Conservation (phyloP, 1,139 yeast genomes). For the Taphrina confusa region DNA sequence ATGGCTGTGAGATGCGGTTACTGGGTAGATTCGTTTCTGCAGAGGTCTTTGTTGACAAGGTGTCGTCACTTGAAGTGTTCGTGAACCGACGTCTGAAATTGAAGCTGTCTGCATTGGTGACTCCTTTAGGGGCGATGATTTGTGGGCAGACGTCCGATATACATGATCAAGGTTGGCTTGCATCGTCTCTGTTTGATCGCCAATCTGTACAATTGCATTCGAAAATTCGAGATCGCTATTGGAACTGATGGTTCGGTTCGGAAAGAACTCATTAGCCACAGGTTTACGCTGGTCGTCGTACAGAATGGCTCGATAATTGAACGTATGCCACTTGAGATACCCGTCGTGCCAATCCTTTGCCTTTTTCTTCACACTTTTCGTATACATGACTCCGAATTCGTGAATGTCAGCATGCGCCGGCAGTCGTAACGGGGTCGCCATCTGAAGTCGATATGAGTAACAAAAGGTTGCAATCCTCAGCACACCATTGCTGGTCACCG, state of each 20-base stretch:
- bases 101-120: too few relatives aligned
- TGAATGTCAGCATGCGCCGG: slow-evolving; percentile 45
- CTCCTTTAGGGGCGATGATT: not conserved
- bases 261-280: slow-evolving; percentile 48
- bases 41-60: not conserved
- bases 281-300: slow-evolving; percentile 49
- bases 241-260: slow-evolving; percentile 21
- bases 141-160: slow-evolving; percentile 6
- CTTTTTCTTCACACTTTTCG: slow-evolving; percentile 54
- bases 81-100: too few relatives aligned
- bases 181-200: slow-evolving; percentile 14
- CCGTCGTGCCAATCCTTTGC: slow-evolving; percentile 62
- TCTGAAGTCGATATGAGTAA: too few relatives aligned
- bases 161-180: slow-evolving; percentile 30
- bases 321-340: slow-evolving; percentile 51
- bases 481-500: too few relatives aligned
- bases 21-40: slow-evolving; percentile 9
- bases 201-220: slow-evolving; percentile 12
- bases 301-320: slow-evolving; percentile 55
- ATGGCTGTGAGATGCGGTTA: not conserved
- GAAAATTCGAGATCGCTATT: slow-evolving; percentile 20
- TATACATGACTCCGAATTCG: slow-evolving; percentile 51
- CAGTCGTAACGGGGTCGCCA: slow-evolving; percentile 13
- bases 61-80: not conserved
- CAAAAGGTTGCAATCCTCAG: too few relatives aligned